Evolutionary conservation across 441 rosid genomes (phyloP), one percentile per base, ranked within the genome.

Genomic region (Euphorbia schlechtendalii): DNA sequence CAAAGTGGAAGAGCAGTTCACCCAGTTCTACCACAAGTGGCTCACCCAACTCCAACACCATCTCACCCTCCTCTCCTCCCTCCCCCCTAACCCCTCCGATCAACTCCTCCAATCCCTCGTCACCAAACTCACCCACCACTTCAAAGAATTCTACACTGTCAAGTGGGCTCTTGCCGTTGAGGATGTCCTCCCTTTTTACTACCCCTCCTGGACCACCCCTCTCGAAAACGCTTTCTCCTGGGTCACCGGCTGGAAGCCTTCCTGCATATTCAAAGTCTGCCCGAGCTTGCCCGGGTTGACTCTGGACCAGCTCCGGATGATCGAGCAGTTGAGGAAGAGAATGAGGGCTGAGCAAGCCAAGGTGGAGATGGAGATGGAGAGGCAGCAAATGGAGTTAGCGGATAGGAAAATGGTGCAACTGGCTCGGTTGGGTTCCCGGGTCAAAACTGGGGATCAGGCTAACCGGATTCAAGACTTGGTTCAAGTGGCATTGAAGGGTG

Each of bases 161-260:
- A 89, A 92, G 76, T 92, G 98, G 98, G 84, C 80, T 30, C 71
- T 81, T 6, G 89, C 87, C 11, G 80, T 74, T 53, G 90, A 81
- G 70, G 87, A 86, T 8, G 88, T 84, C 24, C 74, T 92, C 10
- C 77, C 82, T 18, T 89, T 89, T 63, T 92, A 78, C 34, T 77
- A 75, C 25, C 86, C 89, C 0, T 66, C 73, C 32, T 92, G 96
- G 98, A 40, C 69, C 14, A 81, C 71, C 52, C 80, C 84, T 41
- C 70, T 84, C 8, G 95, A 92, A 87, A 78, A 62, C 46, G 76
- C 88, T 52, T 84, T 57, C 69, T 77, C 80, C 3, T 92, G 96
- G 96, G 1, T 87, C 43, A 86, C 93, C 17, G 98, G 95, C 14
- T 92, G 95, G 93, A 89, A 84, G 69, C 95, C 98, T 0, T 82